These are phyloP conservation scores for Yarrowia galli DNA, from an alignment of 1,139 yeast species.

Conservation along the genomic window DNA sequence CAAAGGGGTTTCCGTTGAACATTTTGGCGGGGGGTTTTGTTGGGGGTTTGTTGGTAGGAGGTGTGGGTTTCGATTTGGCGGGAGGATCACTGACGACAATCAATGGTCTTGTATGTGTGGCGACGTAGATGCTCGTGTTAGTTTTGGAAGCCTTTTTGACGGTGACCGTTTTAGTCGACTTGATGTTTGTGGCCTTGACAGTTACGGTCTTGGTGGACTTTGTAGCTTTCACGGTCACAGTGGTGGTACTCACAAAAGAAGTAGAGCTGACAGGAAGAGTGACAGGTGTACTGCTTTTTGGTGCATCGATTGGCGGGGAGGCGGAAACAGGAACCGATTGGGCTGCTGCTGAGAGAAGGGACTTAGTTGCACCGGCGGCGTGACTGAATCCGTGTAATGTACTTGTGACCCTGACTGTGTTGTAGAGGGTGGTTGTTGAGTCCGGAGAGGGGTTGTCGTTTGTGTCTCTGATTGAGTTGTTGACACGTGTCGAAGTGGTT, in stretches of 20 bases:
- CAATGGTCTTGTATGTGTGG: neutral
- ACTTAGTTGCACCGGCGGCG: too few species aligned
- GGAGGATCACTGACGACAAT: neutral
- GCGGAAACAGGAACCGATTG: neutral
- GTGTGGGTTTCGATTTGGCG: neutral
- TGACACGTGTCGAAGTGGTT: neutral
- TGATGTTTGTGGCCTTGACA: too few species aligned
- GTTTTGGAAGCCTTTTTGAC: neutral
- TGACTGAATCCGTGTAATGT: neutral
- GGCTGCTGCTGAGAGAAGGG: too few species aligned
- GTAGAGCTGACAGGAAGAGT: conserved; percentile 9
- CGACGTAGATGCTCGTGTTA: conserved; percentile 8
- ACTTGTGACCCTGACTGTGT: conserved; percentile 9
- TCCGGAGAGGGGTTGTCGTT: neutral
- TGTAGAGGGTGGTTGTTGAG: neutral
- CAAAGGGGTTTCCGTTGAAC: conserved; percentile 44
- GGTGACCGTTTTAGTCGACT: too few species aligned
- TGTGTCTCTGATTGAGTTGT: neutral
- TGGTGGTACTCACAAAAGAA: conserved; percentile 5
- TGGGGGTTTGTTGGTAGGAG: neutral
- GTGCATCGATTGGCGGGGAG: neutral
- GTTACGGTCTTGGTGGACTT: too few species aligned
- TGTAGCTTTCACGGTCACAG: neutral
- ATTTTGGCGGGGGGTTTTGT: too few species aligned
- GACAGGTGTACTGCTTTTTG: neutral